phyloP scores from a whole-genome alignment of 2,329 filamentous ascomycete species.

The Zelopaecilomyces penicillatus region DNA sequence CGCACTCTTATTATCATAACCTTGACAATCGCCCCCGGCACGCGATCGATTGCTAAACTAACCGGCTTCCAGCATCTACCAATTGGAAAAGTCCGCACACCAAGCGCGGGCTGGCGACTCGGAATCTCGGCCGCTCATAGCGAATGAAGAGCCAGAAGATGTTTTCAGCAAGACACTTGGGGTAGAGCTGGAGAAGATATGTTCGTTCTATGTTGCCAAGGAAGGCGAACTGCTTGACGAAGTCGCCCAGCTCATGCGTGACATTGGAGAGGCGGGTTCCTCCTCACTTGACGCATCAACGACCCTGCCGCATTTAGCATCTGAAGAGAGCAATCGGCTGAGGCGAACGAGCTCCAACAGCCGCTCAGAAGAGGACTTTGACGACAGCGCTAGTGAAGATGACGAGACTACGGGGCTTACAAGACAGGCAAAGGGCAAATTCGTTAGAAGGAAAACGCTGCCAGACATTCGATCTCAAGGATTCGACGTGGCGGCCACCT shows the following conservation, averaged over 20 bases:
- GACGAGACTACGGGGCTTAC: constrained; percentile 50
- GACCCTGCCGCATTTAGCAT: constrained; percentile 24
- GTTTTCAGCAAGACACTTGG: constrained; percentile 77
- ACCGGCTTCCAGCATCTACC: constrained; percentile 65
- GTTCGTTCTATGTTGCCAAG: constrained; percentile 81
- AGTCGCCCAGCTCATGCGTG: constrained; percentile 65
- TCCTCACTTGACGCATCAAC: constrained; percentile 40
- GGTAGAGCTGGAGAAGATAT: constrained; percentile 87
- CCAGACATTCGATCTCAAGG: constrained; percentile 25
- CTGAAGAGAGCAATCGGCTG: constrained; percentile 16
- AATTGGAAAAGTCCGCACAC: constrained; percentile 78
- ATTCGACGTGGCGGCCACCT: constrained; percentile 51
- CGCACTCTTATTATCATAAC: too few relatives aligned
- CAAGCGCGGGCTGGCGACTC: constrained; percentile 57
- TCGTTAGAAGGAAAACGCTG: constrained; percentile 32
- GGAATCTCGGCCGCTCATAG: constrained; percentile 78
- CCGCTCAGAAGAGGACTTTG: constrained; percentile 32
- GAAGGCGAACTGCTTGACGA: constrained; percentile 81
- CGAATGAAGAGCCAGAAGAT: constrained; percentile 64
- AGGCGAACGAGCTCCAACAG: constrained; percentile 31
- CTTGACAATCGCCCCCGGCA: too few relatives aligned
- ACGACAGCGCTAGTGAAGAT: constrained; percentile 55
- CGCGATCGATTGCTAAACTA: too few relatives aligned
- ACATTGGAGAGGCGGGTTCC: constrained; percentile 52
- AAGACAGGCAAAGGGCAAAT: constrained; percentile 32